These are phyloP conservation scores for Russula abietina DNA, from an alignment of 768 basidiomycete genomes.

Conservation along the genomic window DNA sequence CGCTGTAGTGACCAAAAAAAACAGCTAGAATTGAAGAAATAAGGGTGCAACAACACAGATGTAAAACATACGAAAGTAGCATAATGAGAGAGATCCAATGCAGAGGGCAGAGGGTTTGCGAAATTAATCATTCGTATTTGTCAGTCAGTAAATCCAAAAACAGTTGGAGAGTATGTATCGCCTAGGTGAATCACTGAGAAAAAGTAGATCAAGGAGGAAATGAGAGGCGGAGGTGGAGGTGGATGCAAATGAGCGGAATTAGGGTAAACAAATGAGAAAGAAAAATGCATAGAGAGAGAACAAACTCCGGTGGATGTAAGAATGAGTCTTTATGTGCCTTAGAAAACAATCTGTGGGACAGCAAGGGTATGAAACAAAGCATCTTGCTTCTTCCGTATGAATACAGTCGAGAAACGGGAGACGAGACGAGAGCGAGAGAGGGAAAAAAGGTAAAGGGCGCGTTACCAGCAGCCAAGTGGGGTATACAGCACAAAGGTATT, in stretches of 20 bases:
- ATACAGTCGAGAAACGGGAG: background rate
- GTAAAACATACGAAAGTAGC: background rate
- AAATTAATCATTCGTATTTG: conserved; percentile 1
- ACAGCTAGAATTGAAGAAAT: background rate
- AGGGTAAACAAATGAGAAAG: background rate
- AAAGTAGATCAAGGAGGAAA: background rate
- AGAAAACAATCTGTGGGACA: background rate
- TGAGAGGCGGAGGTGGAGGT: background rate
- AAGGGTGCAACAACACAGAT: background rate
- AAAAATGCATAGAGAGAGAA: background rate
- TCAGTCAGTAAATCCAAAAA: background rate
- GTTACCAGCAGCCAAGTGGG: background rate
- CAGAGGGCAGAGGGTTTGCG: background rate
- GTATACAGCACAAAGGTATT: background rate
- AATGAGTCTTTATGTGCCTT: background rate
- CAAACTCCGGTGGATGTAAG: background rate
- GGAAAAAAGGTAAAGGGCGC: background rate
- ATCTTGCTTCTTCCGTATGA: background rate
- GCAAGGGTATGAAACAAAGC: background rate
- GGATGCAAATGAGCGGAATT: background rate
- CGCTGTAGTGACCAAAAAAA: background rate
- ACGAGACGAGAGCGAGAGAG: background rate
- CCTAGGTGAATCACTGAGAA: background rate
- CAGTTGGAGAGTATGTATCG: background rate
- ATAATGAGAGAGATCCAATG: background rate